Evolutionary conservation across 2,329 filamentous ascomycete genomes (phyloP).

Genomic region (Coniochaeta sp.): DNA sequence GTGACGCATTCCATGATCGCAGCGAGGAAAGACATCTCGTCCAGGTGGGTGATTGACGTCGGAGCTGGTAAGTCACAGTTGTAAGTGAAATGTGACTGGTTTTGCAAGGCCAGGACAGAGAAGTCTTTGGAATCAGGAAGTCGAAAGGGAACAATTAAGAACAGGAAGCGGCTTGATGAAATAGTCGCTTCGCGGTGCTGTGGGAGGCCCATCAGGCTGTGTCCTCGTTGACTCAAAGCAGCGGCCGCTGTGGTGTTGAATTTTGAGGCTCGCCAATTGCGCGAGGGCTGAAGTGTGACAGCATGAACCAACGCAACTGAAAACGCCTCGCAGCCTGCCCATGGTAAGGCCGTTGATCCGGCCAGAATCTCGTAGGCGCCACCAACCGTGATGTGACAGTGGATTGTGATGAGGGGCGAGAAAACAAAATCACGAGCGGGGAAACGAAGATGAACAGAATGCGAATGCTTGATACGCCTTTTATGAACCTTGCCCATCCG

Average conservation of each 20-base stretch:
- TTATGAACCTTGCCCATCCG: slow-evolving; percentile 12
- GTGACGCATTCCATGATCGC: neutral
- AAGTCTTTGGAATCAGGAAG: neutral
- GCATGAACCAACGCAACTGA: neutral
- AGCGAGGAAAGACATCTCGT: neutral
- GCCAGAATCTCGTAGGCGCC: too few relatives aligned
- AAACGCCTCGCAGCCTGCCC: neutral
- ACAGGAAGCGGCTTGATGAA: too few relatives aligned
- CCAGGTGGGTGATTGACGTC: neutral
- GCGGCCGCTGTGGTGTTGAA: neutral
- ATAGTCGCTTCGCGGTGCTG: too few relatives aligned
- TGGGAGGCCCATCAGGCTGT: neutral
- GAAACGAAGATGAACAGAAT: neutral
- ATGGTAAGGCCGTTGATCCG: too few relatives aligned
- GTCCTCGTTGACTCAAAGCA: neutral
- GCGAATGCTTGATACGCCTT: neutral
- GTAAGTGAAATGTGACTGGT: too few relatives aligned
- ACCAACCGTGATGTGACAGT: too few relatives aligned
- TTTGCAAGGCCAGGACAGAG: too few relatives aligned
- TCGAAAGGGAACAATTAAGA: too few relatives aligned
- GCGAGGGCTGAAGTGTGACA: neutral
- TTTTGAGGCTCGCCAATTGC: neutral
- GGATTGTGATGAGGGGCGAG: too few relatives aligned
- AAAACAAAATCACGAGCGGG: neutral
- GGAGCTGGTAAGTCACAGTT: neutral